Conservation (phyloP, 768 basidiomycete genomes). For the Clitopilus hobsonii region DNA sequence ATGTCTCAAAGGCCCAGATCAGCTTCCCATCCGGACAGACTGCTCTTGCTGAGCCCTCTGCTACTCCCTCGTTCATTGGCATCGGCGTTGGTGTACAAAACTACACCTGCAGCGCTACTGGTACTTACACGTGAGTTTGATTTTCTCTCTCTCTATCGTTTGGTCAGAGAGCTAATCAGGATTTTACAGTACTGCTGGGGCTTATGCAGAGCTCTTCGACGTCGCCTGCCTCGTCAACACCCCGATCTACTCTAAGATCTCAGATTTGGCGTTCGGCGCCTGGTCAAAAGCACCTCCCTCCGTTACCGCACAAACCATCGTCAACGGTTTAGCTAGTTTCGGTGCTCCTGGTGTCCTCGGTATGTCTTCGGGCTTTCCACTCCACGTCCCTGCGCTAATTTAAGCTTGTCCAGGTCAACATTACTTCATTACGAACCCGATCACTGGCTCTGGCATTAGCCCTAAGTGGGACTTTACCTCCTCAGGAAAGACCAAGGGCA, state of each 20-base stretch:
- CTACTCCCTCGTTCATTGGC: constrained; percentile 31
- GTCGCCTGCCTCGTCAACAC: constrained; percentile 39
- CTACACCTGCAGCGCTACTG: constrained; percentile 43
- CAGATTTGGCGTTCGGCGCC: constrained; percentile 20
- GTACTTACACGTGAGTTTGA: constrained; percentile 36
- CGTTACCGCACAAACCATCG: constrained; percentile 7
- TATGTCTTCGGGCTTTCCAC: too few relatives aligned
- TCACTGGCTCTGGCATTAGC: constrained; percentile 31
- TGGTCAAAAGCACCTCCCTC: constrained; percentile 19
- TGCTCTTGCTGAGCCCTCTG: constrained; percentile 28
- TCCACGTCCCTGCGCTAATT: too few relatives aligned
- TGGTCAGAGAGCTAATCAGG: background rate
- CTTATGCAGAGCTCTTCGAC: constrained; percentile 51
- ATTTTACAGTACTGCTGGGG: constrained; percentile 35
- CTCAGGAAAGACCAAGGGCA: constrained; percentile 29
- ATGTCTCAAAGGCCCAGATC: constrained; percentile 20
- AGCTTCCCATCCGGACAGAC: constrained; percentile 24
- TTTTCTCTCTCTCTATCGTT: background rate
- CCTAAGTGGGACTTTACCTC: constrained; percentile 59
- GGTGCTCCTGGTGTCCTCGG: constrained; percentile 18
- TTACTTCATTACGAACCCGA: constrained; percentile 49
- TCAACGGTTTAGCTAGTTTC: constrained; percentile 3
- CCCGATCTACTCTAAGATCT: constrained; percentile 21
- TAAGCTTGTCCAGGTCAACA: constrained; percentile 36
- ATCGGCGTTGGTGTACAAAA: constrained; percentile 51